Evolutionary conservation across 2,329 filamentous ascomycete species (phyloP), one percentile per base, ranked within the genome.

Genomic region (Apiospora pterosperma): DNA sequence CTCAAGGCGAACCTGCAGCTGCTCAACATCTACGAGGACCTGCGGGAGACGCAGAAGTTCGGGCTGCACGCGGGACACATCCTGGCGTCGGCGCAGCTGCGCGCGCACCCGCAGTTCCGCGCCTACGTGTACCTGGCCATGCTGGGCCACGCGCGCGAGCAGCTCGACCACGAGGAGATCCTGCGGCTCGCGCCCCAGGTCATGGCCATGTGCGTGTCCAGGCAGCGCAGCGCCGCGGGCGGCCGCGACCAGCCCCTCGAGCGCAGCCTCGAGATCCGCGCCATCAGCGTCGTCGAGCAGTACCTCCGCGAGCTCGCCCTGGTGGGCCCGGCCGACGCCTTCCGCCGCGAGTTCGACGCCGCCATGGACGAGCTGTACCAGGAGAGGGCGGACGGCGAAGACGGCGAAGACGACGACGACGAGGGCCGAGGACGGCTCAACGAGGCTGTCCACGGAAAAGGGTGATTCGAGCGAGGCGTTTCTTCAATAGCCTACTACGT

Each of bases 131-230:
- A 25, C 36, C 11, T 60, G n/a, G 16, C n/a, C 5, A 60, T 60
- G 58, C 58, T 60, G 21, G 36, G 36, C 23, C 36, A 38, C 36
- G 58, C 58, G 34, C 58, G 58, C n/a, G 36, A 39, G 34, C 58
- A 39, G 34, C 58, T 38, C 34, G 58, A 60, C 58, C 58, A 60
- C 34, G 58, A 60, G n/a, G 58, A 60, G 34, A 38, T 60, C 16
- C 21, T 60, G 12, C n/a, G 36, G n/a, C 16, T 60, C n/a, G 34
- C 58, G 5, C 36, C 58, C 23, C n/a, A 28, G 7, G 58, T 60
- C 58, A 60, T 60, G 58, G 34, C 23, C 21, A 60, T 60, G 58
- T 60, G 58, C 36, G 58, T 60, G 3, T 38, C 58, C 19, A 60
- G 39, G 58, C 58, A 39, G 0, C 58, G 58, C 34, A 60, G 58